Conservation (phyloP, 2,329 filamentous ascomycete genomes). For the Ampelomyces quisqualis region DNA sequence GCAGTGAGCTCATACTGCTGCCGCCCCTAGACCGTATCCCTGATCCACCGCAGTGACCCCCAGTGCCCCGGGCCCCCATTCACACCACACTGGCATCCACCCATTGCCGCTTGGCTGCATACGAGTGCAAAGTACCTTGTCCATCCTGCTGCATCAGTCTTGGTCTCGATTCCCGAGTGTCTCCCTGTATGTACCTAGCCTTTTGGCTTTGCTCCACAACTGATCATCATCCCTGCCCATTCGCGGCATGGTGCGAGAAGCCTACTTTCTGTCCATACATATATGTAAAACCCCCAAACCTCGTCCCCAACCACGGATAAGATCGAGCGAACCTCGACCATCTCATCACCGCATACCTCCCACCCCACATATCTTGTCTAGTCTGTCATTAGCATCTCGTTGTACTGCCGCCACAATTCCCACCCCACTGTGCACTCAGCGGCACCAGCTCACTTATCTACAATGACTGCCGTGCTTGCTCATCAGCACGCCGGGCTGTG, state of each 20-base stretch:
- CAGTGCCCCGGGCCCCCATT: slow-evolving; percentile 28
- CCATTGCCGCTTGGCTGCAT: slow-evolving; percentile 40
- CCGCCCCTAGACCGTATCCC: slow-evolving; percentile 30
- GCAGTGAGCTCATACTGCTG: slow-evolving; percentile 17
- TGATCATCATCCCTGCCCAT: slow-evolving; percentile 37
- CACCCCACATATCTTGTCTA: slow-evolving; percentile 28
- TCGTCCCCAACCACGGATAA: slow-evolving; percentile 29
- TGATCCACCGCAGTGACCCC: slow-evolving; percentile 29
- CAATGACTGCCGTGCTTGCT: slow-evolving; percentile 43
- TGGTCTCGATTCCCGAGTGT: slow-evolving; percentile 34
- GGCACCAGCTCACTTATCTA: slow-evolving; percentile 24
- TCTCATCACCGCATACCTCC: slow-evolving; percentile 32
- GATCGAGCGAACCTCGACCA: slow-evolving; percentile 31
- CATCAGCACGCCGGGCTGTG: slow-evolving; percentile 39
- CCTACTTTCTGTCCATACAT: slow-evolving; percentile 32
- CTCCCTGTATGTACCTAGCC: slow-evolving; percentile 33
- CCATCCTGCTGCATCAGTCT: slow-evolving; percentile 34
- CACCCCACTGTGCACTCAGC: slow-evolving; percentile 22
- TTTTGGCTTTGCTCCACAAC: slow-evolving; percentile 34
- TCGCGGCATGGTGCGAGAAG: slow-evolving; percentile 32
- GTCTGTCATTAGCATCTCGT: slow-evolving; percentile 15
- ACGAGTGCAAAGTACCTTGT: slow-evolving; percentile 34
- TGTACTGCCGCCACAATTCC: slow-evolving; percentile 22
- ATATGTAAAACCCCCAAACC: slow-evolving; percentile 41
- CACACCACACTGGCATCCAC: slow-evolving; percentile 17